Percentiles rank a stretch among this genome's conserved stretches.
Evolutionary conservation across 148 eudicot genomes (phyloP).

Genomic region (Silene uniflora): DNA sequence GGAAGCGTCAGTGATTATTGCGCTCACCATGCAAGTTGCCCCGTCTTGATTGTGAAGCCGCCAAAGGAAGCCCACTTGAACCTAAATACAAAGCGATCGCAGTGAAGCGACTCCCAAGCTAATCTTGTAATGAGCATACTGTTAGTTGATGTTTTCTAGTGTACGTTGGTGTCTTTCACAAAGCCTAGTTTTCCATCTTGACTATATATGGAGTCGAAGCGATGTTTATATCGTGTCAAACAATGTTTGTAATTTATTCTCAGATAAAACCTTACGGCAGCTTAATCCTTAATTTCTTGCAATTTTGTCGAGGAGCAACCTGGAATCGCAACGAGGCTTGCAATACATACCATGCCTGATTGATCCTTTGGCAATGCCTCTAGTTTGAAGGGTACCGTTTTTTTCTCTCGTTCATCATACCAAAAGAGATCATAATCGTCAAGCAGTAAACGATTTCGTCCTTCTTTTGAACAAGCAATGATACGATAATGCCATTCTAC

Average conservation of each 20-base stretch:
- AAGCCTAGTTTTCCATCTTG: not conserved
- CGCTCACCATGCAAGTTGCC: slow-evolving; percentile 45
- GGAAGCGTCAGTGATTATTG: slow-evolving; percentile 44
- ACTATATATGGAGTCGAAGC: not conserved
- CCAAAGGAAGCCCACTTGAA: slow-evolving; percentile 26
- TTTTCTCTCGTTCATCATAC: too few species aligned
- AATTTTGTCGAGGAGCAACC: not conserved
- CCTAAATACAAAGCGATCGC: not conserved
- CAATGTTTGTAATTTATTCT: not conserved
- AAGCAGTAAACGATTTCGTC: not conserved
- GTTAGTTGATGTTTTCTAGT: not conserved
- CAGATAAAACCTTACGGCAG: too few species aligned
- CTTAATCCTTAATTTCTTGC: not conserved
- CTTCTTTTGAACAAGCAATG: not conserved
- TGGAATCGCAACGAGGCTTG: not conserved
- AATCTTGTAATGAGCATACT: not conserved
- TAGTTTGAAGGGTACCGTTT: not conserved
- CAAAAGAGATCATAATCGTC: too few species aligned
- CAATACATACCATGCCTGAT: not conserved
- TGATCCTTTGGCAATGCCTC: not conserved
- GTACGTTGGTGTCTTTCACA: too few species aligned
- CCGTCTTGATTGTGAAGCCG: slow-evolving; percentile 59
- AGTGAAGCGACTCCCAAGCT: not conserved
- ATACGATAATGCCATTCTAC: not conserved
- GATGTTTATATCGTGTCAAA: not conserved